Conservation (phyloP, 2,329 filamentous ascomycete genomes). For the Tolypocladium guangdongense region DNA sequence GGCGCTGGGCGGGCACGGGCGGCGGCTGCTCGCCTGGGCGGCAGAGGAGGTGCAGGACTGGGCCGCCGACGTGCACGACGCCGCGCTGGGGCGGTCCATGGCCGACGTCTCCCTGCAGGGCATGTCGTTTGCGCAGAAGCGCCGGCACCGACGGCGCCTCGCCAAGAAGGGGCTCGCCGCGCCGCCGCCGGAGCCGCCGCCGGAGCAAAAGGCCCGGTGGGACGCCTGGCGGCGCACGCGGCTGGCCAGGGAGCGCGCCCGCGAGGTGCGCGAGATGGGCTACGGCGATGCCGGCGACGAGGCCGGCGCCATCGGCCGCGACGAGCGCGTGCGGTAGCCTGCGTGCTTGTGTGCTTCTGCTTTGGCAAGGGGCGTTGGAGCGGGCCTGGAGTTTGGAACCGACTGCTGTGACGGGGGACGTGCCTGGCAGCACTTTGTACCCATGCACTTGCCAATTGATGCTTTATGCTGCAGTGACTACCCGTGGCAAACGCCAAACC, state of each 20-base stretch:
- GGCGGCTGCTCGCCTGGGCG: conserved; percentile 19
- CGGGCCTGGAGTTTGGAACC: background rate
- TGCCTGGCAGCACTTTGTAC: background rate
- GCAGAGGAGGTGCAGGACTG: conserved; percentile 35
- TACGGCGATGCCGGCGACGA: conserved; percentile 23
- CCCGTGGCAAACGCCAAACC: background rate
- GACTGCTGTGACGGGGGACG: background rate
- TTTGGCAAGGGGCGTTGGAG: too few relatives aligned
- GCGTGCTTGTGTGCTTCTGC: too few relatives aligned
- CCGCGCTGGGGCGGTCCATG: conserved; percentile 32
- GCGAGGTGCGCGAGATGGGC: conserved; percentile 28
- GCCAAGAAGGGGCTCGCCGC: conserved; percentile 32
- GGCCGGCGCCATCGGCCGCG: conserved; percentile 17
- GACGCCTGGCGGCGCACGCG: conserved; percentile 33
- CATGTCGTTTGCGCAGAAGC: conserved; percentile 35
- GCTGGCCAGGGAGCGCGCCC: conserved; percentile 27
- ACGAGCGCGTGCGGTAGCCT: conserved; percentile 8
- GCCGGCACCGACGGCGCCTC: conserved; percentile 38
- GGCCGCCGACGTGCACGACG: conserved; percentile 36
- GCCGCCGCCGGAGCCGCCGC: conserved; percentile 21
- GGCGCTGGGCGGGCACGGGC: conserved; percentile 41
- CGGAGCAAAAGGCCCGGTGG: conserved; percentile 31
- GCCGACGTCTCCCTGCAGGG: conserved; percentile 29
- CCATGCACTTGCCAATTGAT: background rate
- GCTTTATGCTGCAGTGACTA: background rate